phyloP scores from a whole-genome alignment of 768 basidiomycete genomes.

The Dacryopinax spathularia region DNA sequence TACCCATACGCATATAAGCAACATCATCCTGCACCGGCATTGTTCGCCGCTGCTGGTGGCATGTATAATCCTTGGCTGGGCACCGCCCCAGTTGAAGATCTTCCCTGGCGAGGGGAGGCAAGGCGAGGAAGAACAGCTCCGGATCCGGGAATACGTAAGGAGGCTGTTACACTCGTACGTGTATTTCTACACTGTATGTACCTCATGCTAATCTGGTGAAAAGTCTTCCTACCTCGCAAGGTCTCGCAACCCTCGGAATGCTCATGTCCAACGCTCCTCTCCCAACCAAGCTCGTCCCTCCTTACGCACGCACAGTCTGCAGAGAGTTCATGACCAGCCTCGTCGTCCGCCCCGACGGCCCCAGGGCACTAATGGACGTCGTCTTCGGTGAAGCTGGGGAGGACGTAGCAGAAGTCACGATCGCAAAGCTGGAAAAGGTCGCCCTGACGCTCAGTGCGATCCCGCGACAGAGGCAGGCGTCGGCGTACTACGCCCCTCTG shows the following conservation, averaged over 20 bases:
- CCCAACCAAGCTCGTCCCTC: background rate
- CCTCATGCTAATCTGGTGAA: too few relatives aligned
- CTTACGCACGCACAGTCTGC: background rate
- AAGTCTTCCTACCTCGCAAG: background rate
- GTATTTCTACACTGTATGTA: background rate
- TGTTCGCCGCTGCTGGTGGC: background rate
- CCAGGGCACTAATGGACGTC: constrained; percentile 52
- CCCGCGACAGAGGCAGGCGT: constrained; percentile 39
- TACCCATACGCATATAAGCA: background rate
- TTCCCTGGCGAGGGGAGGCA: background rate
- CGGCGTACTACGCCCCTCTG: constrained; percentile 45
- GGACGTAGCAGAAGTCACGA: constrained; percentile 26
- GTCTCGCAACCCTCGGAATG: background rate
- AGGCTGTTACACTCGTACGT: background rate
- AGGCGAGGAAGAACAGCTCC: background rate
- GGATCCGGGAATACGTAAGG: background rate
- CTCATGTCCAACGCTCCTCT: background rate
- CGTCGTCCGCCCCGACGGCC: constrained; percentile 52
- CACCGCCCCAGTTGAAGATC: background rate
- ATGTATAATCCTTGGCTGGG: background rate
- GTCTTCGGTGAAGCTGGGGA: constrained; percentile 52
- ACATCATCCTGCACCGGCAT: background rate
- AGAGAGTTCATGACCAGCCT: background rate
- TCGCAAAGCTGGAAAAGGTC: constrained; percentile 63
- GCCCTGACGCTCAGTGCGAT: constrained; percentile 48